Conservation (phyloP, 31 red algal species). For the Porphyra umbilicalis region DNA sequence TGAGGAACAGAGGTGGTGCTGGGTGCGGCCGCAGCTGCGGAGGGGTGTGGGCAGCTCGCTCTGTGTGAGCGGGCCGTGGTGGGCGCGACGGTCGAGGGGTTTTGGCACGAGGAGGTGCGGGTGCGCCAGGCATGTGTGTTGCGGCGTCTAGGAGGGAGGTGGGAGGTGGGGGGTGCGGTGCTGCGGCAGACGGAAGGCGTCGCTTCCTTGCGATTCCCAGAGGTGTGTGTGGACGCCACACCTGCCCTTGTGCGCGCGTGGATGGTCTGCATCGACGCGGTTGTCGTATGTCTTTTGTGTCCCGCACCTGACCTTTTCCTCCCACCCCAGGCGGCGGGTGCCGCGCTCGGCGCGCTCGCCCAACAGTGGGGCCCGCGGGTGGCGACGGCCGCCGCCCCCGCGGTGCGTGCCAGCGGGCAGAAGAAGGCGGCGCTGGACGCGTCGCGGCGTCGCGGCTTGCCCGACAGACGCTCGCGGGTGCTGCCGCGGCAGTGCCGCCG, state of each 20-base stretch:
- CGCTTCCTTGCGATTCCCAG: no score
- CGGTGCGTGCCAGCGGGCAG: constrained; percentile 19
- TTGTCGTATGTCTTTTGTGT: no score
- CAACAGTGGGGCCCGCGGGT: constrained; percentile 11
- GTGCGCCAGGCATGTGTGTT: constrained; percentile 6
- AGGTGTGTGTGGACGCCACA: no score
- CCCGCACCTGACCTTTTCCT: no score
- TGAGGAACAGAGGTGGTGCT: not conserved
- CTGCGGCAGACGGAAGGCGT: no score
- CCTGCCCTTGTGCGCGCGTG: no score
- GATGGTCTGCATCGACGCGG: no score
- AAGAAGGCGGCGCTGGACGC: constrained; percentile 41
- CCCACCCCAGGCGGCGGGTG: constrained; percentile 7
- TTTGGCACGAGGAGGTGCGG: constrained; percentile 38
- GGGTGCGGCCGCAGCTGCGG: not conserved
- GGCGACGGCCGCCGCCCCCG: constrained; percentile 16
- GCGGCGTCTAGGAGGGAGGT: not conserved
- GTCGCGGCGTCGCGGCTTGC: constrained; percentile 31
- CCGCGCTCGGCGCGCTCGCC: constrained; percentile 18
- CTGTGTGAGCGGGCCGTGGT: not conserved
- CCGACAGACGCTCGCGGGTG: constrained; percentile 17
- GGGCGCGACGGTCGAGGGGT: not conserved
- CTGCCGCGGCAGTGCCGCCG: constrained; percentile 29
- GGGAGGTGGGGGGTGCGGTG: not conserved
- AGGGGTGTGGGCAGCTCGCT: not conserved